Evolutionary conservation across 2,329 filamentous ascomycete species (phyloP).

Genomic region (Raffaelea arxii): DNA sequence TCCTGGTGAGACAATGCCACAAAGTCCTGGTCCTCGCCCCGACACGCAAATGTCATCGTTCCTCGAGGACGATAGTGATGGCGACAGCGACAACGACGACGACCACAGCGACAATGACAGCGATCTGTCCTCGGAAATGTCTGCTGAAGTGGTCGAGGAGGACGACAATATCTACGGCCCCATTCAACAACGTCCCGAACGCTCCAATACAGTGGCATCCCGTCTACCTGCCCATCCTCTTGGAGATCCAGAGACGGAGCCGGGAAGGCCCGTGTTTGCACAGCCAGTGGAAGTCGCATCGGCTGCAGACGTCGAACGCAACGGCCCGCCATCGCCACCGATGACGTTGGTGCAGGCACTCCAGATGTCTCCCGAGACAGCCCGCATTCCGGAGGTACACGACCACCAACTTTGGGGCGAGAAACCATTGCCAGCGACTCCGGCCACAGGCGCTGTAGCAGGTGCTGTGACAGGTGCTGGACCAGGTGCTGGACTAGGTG

Average conservation of each 20-base stretch:
- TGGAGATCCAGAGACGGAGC: constrained; percentile 15
- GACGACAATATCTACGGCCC: constrained; percentile 19
- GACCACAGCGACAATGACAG: constrained; percentile 39
- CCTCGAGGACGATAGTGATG: constrained; percentile 34
- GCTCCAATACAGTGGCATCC: constrained; percentile 21
- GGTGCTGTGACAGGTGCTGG: too few species aligned
- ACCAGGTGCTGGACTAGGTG: too few species aligned
- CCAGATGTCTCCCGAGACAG: constrained; percentile 28
- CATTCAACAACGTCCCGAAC: constrained; percentile 14
- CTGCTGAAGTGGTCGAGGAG: constrained; percentile 34
- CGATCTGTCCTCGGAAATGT: constrained; percentile 55
- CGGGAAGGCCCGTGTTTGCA: constrained; percentile 13
- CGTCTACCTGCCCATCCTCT: constrained; percentile 26
- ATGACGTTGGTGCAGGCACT: constrained; percentile 40
- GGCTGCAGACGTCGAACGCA: constrained; percentile 12
- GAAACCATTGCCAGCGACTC: constrained; percentile 39
- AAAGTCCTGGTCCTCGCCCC: constrained; percentile 11
- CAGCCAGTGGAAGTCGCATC: constrained; percentile 5
- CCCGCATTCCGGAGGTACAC: constrained; percentile 26
- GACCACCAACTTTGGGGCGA: constrained; percentile 31
- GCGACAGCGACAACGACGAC: constrained; percentile 39
- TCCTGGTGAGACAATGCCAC: constrained; percentile 22
- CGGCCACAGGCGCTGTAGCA: constrained; percentile 16
- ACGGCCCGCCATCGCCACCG: constrained; percentile 31
- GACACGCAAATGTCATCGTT: constrained; percentile 31